Evolutionary conservation across 441 rosid genomes (phyloP).

Genomic region (Eruca vesicaria): DNA sequence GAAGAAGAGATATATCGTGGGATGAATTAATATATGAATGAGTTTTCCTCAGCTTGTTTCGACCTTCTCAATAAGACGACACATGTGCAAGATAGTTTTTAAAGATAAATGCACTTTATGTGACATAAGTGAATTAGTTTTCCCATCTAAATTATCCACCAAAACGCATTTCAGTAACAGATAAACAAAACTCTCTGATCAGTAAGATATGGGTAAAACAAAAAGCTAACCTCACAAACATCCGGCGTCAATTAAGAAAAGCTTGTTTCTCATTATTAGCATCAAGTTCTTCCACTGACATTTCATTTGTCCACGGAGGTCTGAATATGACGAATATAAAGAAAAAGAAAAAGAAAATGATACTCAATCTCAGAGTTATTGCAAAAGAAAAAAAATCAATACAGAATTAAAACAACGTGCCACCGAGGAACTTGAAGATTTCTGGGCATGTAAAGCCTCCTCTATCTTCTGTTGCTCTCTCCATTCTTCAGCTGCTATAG

Average conservation of each 20-base stretch:
- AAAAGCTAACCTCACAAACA: constrained; percentile 68
- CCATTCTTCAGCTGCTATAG: constrained; percentile 62
- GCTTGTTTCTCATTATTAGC: constrained; percentile 74
- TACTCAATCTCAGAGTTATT: neutral
- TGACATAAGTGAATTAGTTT: too few species aligned
- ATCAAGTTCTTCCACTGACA: constrained; percentile 92
- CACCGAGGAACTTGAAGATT: constrained; percentile 86
- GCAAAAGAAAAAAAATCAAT: neutral
- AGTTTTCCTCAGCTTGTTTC: neutral
- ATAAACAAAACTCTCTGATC: neutral
- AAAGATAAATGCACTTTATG: too few species aligned
- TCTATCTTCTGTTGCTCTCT: constrained; percentile 67
- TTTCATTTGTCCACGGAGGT: constrained; percentile 82
- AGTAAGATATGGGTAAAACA: neutral
- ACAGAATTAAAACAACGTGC: constrained; percentile 29
- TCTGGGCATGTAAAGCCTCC: constrained; percentile 64
- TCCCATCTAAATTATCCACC: neutral
- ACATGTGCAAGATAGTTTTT: too few species aligned
- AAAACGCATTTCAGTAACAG: neutral
- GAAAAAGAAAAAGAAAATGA: neutral
- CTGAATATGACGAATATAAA: constrained; percentile 44
- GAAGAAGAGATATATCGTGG: too few species aligned
- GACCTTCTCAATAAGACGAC: neutral
- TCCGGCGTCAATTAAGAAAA: constrained; percentile 86
- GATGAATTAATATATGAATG: too few species aligned